Evolutionary conservation across 176 grass and related monocot species (phyloP).

Genomic region (Rhynchospora tenuis): DNA sequence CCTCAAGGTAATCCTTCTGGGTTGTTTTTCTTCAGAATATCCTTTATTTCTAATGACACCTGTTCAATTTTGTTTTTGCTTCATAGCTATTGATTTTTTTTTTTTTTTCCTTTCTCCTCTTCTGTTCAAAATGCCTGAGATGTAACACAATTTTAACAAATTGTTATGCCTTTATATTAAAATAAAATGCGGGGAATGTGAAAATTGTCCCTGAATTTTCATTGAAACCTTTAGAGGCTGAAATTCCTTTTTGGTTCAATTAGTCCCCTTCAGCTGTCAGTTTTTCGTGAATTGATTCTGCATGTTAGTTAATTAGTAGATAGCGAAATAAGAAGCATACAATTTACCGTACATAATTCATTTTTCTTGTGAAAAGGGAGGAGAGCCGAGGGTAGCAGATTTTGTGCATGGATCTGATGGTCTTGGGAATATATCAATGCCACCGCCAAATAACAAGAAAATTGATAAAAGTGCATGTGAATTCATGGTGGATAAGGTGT

Average conservation of each 20-base stretch:
- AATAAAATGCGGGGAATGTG: not conserved
- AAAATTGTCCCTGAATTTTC: not conserved
- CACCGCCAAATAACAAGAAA: constrained; percentile 47
- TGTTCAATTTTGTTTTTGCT: not conserved
- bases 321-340: not conserved
- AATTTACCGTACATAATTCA: not conserved
- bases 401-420: constrained; percentile 79
- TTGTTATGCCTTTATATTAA: not conserved
- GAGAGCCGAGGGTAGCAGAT: constrained; percentile 47
- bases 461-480: constrained; percentile 50
- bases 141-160: not conserved
- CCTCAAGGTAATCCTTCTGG: constrained; percentile 39
- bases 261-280: not conserved
- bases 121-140: not conserved
- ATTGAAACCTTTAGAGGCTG: not conserved
- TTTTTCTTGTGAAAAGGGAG: constrained; percentile 34
- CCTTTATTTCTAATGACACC: not conserved
- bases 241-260: not conserved
- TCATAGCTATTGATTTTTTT: not conserved
- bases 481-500: constrained; percentile 69
- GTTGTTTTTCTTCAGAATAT: not conserved
- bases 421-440: constrained; percentile 52
- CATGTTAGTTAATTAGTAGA: not conserved
- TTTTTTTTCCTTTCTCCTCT: not conserved
- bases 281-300: not conserved